Evolutionary conservation across 108 stramenopile species (phyloP).

Genomic region (Mayamaea pseudoterrestris): DNA sequence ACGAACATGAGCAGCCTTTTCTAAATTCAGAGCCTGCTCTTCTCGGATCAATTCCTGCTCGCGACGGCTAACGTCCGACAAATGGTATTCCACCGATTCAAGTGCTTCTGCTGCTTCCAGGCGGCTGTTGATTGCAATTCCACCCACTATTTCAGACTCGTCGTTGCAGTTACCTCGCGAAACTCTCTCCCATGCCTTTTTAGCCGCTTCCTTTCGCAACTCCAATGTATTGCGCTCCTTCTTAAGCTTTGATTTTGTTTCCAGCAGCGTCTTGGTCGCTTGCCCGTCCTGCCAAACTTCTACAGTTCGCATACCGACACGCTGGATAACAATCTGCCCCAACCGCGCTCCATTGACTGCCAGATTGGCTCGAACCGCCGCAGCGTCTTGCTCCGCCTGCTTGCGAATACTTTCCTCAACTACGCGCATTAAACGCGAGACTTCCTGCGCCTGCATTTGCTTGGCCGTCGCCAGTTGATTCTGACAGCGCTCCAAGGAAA

Average conservation of each 20-base stretch:
- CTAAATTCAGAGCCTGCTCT: constrained; percentile 50
- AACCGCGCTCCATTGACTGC: constrained; percentile 69
- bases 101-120: constrained; percentile 34
- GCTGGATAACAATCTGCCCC: constrained; percentile 48
- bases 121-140: background rate
- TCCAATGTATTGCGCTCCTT: constrained; percentile 26
- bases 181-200: background rate
- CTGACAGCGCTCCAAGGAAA: constrained; percentile 29
- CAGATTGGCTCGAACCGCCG: constrained; percentile 44
- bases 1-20: constrained; percentile 65
- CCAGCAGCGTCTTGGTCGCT: constrained; percentile 34
- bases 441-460: constrained; percentile 8
- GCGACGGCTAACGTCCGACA: constrained; percentile 32
- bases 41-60: constrained; percentile 46
- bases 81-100: constrained; percentile 56
- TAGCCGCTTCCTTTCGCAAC: constrained; percentile 9
- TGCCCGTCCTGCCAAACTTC: constrained; percentile 81
- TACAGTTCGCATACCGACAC: constrained; percentile 38
- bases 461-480: constrained; percentile 24
- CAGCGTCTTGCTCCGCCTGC: constrained; percentile 37
- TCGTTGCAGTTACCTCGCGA: background rate
- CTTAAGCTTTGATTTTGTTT: constrained; percentile 24
- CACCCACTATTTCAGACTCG: constrained; percentile 2
- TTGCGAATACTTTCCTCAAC: constrained; percentile 52
- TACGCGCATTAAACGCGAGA: constrained; percentile 10